Base-by-base conservation (phyloP, 495 filamentous ascomycete species). In the Saxispiralis lemnorum region DNA sequence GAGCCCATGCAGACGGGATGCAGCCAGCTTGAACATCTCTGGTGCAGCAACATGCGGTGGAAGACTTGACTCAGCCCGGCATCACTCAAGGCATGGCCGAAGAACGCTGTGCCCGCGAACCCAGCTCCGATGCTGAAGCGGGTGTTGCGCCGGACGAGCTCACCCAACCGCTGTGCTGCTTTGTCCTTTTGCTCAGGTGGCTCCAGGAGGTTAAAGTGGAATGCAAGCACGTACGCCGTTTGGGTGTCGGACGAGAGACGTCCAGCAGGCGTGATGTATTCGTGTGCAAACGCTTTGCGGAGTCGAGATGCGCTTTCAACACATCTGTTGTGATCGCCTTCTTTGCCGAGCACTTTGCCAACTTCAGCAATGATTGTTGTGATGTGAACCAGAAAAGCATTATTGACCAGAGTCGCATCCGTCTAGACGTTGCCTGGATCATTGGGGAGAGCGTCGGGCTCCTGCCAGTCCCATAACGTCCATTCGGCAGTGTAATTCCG, bases 381-480 rank as follows among this genome's bases (percentile, higher is more conserved):
- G 24, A 28, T 28, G 24, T 28, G 24, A 9, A 28, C 24, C 24
- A 28, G 24, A 9, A 28, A 28, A 28, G 24, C 24, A 28, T 28
- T 9, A 9, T 28, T 28, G 24, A 28, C 24, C 24, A 28, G 9
- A 9, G 4, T 28, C 5, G 24, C 5, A 28, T 28, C 24, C 5
- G 24, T 28, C 9, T 28, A 5, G 24, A 59, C 58, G 30, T 55
- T 38, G 1, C 60, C 66, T 0, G 69, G 56, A 9, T 60, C 46
- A 5, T 67, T 53, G 0, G 63, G 48, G 0, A 68, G 69, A 0
- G 71, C 58, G 13, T 56, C 55, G 0, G 69, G 71, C 42, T 74
- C 71, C 0, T 73, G 60, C 69, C 69, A 74, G 49, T 74, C 69
- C 2, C 61, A 67, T 12, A 59, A 60, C 45, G 72, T 66, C 32